Evolutionary conservation across 176 grass and related monocot species (phyloP).

Genomic region (Avena atlantica): DNA sequence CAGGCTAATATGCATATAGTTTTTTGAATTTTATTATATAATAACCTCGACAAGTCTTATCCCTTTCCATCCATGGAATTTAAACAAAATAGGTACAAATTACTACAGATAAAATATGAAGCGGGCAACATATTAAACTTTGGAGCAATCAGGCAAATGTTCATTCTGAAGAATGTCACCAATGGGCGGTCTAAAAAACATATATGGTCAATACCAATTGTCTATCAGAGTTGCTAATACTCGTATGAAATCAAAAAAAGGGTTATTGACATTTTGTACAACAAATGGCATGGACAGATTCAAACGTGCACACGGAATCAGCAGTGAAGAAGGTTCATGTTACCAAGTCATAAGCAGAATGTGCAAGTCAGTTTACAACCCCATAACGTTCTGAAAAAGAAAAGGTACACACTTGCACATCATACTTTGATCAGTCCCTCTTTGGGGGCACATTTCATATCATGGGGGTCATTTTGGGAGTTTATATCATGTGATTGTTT

Average conservation of each 20-base stretch:
- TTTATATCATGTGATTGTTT: neutral
- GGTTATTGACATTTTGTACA: neutral
- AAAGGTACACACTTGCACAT: neutral
- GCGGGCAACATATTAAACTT: neutral
- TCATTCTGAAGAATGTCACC: conserved; percentile 14
- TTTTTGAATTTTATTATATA: conserved; percentile 5
- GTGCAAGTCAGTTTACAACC: neutral
- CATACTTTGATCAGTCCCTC: neutral
- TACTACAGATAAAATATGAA: neutral
- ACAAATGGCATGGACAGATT: neutral
- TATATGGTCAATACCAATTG: neutral
- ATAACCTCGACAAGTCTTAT: neutral
- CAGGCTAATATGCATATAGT: neutral
- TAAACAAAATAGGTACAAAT: conserved; percentile 7
- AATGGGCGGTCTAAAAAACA: neutral
- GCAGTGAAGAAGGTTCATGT: neutral
- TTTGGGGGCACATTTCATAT: neutral
- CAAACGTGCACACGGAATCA: conserved; percentile 4
- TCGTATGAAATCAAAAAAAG: neutral
- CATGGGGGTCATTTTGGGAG: neutral
- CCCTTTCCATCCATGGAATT: conserved; percentile 33
- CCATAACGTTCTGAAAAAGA: neutral
- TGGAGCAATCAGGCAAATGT: neutral
- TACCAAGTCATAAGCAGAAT: neutral
- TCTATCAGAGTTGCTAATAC: neutral